These are phyloP conservation scores for Geotrichum candidum DNA, from an alignment of 1,139 yeast species.

Conservation along the genomic window DNA sequence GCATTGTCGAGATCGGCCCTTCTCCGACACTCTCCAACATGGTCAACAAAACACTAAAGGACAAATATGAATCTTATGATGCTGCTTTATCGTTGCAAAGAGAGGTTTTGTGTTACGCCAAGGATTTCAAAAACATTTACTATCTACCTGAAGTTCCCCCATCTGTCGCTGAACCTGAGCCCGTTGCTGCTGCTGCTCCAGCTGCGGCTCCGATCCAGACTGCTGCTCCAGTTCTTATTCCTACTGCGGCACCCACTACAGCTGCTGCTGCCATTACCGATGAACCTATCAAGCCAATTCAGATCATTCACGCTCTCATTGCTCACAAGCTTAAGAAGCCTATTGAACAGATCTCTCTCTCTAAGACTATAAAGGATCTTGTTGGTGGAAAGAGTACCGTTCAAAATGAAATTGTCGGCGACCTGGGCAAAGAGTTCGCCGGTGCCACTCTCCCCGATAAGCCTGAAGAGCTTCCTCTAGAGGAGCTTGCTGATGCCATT, in stretches of 20 bases:
- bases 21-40: constrained; percentile 97
- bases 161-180: constrained; percentile 35
- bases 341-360: constrained; percentile 74
- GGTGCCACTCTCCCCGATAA: constrained; percentile 78
- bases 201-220: constrained; percentile 35
- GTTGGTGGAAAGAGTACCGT: constrained; percentile 98
- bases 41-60: constrained; percentile 95
- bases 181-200: constrained; percentile 35
- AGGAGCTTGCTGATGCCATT: constrained; percentile 88
- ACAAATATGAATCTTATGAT: constrained; percentile 94
- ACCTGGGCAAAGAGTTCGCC: constrained; percentile 95
- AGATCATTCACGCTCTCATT: constrained; percentile 80
- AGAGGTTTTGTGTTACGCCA: constrained; percentile 90
- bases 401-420: constrained; percentile 97
- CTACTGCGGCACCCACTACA: constrained; percentile 31
- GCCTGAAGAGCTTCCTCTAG: constrained; percentile 96
- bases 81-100: constrained; percentile 96
- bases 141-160: constrained; percentile 75
- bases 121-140: constrained; percentile 92
- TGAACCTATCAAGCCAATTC: constrained; percentile 79
- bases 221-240: constrained; percentile 26
- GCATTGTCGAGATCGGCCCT: constrained; percentile 97
- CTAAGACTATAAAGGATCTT: constrained; percentile 91
- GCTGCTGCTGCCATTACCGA: constrained; percentile 58
- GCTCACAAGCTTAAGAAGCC: constrained; percentile 94